phyloP scores from a whole-genome alignment of 106 monocot genomes.

The Acorus calamus region DNA sequence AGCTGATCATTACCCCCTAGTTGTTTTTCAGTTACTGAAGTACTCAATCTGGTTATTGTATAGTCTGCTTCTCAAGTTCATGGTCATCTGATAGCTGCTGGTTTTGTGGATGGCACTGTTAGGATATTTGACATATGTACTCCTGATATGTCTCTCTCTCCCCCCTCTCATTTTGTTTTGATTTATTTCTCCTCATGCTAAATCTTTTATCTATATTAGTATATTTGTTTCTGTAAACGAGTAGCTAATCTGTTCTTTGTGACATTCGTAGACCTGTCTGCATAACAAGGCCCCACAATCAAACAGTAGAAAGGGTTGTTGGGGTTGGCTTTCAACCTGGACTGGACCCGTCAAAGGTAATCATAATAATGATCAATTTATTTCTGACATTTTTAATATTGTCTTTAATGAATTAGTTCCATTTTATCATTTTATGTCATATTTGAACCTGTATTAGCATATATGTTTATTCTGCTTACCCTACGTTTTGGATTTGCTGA shows the following conservation, averaged over 20 bases:
- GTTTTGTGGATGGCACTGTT: constrained; percentile 65
- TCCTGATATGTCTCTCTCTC: constrained; percentile 42
- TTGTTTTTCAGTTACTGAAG: too few relatives aligned
- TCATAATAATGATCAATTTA: neutral
- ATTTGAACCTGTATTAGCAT: too few relatives aligned
- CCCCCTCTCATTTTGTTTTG: constrained; percentile 9
- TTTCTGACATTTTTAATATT: neutral
- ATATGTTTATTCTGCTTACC: too few relatives aligned
- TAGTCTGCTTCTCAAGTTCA: constrained; percentile 89
- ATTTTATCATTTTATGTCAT: too few relatives aligned
- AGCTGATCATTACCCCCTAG: too few relatives aligned
- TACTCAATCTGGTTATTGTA: neutral
- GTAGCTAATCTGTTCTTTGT: neutral
- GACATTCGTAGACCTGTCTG: constrained; percentile 39
- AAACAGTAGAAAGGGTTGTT: constrained; percentile 64
- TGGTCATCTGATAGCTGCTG: constrained; percentile 54
- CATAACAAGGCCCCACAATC: constrained; percentile 55
- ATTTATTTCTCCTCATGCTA: neutral
- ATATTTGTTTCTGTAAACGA: neutral
- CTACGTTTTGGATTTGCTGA: too few relatives aligned
- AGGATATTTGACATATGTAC: constrained; percentile 79
- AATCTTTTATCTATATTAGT: neutral
- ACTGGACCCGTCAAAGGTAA: constrained; percentile 71
- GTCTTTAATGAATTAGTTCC: too few relatives aligned
- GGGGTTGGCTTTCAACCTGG: constrained; percentile 97